phyloP scores from a whole-genome alignment of 495 filamentous ascomycete genomes.

The Xylaria intraflava region DNA sequence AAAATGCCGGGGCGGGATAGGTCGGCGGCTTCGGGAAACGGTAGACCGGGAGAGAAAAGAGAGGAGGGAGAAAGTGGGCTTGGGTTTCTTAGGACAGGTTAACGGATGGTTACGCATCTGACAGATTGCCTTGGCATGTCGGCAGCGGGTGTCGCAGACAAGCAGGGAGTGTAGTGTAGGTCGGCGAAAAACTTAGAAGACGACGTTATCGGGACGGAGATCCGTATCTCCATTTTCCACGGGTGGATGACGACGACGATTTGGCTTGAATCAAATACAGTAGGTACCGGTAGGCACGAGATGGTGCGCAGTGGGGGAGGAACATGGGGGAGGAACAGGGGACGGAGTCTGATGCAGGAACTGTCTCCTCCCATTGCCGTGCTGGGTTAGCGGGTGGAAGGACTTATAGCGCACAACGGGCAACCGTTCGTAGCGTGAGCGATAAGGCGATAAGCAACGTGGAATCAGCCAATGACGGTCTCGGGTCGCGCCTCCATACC shows the following conservation, averaged over 20 bases:
- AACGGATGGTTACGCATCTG: constrained; percentile 7
- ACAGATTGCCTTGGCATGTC: constrained; percentile 2
- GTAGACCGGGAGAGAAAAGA: not conserved
- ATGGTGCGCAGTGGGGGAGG: not conserved
- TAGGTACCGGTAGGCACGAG: not conserved
- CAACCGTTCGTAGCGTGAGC: too few relatives aligned
- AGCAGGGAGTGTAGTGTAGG: not conserved
- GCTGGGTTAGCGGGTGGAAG: not conserved
- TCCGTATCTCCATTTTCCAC: not conserved
- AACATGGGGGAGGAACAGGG: not conserved
- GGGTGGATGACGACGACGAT: not conserved
- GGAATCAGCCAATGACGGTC: not conserved
- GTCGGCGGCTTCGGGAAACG: not conserved
- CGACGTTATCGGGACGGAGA: not conserved
- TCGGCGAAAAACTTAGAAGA: not conserved
- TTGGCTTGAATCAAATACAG: not conserved
- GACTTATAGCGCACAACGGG: too few relatives aligned
- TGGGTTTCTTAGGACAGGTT: constrained; percentile 4
- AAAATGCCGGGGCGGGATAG: not conserved
- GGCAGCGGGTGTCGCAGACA: constrained; percentile 4
- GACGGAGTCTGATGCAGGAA: not conserved
- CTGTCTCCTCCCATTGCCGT: not conserved
- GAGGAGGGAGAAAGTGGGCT: not conserved
- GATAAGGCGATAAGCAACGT: not conserved
- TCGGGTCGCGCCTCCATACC: too few relatives aligned